phyloP scores from a whole-genome alignment of 2,329 filamentous ascomycete species.

The Dactylellina parvicollis region DNA sequence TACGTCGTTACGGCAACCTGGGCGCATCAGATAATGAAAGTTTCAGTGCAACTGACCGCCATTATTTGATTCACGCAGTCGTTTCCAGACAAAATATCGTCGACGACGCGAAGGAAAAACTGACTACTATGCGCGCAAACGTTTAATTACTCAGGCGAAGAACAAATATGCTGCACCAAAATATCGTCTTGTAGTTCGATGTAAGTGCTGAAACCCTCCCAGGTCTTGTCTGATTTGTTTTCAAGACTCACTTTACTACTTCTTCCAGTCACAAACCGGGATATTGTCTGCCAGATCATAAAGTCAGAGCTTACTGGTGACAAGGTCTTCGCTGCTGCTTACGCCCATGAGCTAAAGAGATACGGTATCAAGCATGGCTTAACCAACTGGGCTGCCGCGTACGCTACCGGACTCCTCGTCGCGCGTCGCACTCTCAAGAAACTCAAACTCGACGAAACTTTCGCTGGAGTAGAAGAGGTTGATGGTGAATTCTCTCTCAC shows the following conservation, averaged over 20 bases:
- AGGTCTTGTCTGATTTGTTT: neutral
- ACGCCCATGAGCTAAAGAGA: constrained; percentile 95
- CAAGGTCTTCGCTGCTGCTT: constrained; percentile 93
- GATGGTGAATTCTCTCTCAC: constrained; percentile 96
- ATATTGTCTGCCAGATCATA: constrained; percentile 98
- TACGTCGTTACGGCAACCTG: neutral
- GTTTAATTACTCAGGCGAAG: constrained; percentile 99
- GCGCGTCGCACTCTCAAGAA: constrained; percentile 97
- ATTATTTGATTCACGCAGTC: constrained; percentile 67
- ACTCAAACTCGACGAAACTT: constrained; percentile 92
- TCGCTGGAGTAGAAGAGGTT: constrained; percentile 94
- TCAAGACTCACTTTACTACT: neutral
- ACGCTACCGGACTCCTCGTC: constrained; percentile 94
- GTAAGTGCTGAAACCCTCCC: constrained; percentile 4
- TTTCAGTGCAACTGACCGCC: constrained; percentile 57
- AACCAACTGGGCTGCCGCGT: constrained; percentile 99
- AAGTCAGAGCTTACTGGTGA: constrained; percentile 95
- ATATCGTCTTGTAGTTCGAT: constrained; percentile 99
- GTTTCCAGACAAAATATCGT: constrained; percentile 99
- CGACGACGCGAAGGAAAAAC: constrained; percentile 96
- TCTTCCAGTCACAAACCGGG: constrained; percentile 44
- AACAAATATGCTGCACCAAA: constrained; percentile 99
- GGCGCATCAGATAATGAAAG: no score
- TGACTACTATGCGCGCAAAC: constrained; percentile 99
- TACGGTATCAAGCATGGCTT: constrained; percentile 98